Evolutionary conservation across 768 basidiomycete species (phyloP).

Genomic region (Ramaria sp.): DNA sequence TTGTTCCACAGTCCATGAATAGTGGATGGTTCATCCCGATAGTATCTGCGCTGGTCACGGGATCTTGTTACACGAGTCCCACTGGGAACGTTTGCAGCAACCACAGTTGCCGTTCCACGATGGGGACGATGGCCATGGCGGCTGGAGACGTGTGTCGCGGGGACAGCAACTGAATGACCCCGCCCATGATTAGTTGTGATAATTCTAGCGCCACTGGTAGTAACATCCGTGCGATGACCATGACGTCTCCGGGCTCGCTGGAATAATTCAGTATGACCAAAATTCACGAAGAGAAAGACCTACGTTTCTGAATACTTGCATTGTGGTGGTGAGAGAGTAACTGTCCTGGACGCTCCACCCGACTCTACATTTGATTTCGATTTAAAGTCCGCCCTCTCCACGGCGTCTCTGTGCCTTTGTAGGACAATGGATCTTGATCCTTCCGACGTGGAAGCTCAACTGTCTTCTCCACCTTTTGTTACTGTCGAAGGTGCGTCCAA

Average conservation of each 20-base stretch:
- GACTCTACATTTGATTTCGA: background rate
- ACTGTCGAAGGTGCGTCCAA: slow-evolving; percentile 65
- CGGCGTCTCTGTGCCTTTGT: background rate
- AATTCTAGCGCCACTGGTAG: background rate
- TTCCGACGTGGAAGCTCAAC: background rate
- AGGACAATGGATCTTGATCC: slow-evolving; percentile 3
- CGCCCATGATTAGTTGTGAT: background rate
- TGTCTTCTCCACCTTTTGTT: slow-evolving; percentile 47
- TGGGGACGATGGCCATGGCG: background rate
- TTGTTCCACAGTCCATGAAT: slow-evolving; percentile 7
- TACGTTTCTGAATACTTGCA: background rate
- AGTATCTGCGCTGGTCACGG: slow-evolving; percentile 1
- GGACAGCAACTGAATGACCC: background rate
- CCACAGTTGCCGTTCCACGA: background rate
- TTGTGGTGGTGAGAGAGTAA: background rate
- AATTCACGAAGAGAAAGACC: background rate
- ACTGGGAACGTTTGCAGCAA: background rate
- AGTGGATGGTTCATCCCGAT: background rate
- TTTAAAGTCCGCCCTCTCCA: background rate
- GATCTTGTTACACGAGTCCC: background rate
- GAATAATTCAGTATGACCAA: background rate
- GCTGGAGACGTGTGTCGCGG: background rate
- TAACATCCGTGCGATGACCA: background rate
- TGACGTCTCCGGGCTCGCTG: background rate
- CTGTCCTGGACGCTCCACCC: background rate